Evolutionary conservation across 306 rosid species (phyloP).

Genomic region (Echinosophora koreensis): DNA sequence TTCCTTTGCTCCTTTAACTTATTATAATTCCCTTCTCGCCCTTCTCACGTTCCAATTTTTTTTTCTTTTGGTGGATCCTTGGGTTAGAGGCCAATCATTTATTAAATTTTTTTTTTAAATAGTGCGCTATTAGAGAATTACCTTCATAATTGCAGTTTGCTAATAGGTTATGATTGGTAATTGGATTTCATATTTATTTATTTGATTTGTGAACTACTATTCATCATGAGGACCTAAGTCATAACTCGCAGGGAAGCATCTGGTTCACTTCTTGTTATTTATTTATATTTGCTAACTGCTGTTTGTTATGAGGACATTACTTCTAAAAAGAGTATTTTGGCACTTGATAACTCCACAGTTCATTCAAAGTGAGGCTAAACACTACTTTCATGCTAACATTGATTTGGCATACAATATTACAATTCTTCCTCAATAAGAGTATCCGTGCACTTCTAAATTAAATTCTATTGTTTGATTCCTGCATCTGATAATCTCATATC

Average conservation of each 20-base stretch:
- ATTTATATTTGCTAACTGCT: background rate
- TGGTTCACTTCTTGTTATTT: constrained; percentile 3
- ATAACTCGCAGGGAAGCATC: background rate
- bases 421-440: background rate
- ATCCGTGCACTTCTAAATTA: background rate
- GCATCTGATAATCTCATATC: constrained; percentile 12
- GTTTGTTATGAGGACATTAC: background rate
- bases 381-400: background rate
- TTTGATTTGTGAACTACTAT: constrained; percentile 29
- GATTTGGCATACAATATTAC: constrained; percentile 11
- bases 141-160: constrained; percentile 11
- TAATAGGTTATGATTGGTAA: constrained; percentile 9
- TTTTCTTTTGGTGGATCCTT: too few species aligned
- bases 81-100: background rate
- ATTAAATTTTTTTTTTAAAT: background rate
- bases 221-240: background rate
- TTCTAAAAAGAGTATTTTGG: background rate
- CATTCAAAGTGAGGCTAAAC: constrained; percentile 11
- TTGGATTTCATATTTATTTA: background rate
- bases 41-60: too few species aligned
- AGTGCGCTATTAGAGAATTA: background rate
- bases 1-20: too few species aligned
- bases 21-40: too few species aligned
- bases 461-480: constrained; percentile 1
- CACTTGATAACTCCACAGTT: background rate